A percentile compares a stretch with the other conserved stretches of the same genome.
These are phyloP conservation scores for Heterobasidion parviporum DNA, from an alignment of 1,284 basidiomycete species.

Conservation along the genomic window DNA sequence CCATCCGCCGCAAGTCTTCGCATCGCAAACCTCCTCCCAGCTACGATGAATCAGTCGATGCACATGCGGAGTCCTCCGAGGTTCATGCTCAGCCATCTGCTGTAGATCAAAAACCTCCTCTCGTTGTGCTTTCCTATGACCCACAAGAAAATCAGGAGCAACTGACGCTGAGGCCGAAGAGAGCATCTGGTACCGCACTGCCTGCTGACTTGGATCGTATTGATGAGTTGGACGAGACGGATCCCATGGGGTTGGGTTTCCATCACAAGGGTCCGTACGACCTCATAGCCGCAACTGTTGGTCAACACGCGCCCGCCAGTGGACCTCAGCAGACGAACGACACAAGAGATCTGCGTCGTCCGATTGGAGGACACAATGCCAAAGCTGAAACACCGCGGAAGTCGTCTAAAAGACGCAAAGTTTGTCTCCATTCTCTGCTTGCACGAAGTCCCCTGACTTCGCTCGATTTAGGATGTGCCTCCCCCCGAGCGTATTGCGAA, in stretches of 20 bases:
- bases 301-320: conserved; percentile 1
- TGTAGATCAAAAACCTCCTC: background rate
- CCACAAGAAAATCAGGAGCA: background rate
- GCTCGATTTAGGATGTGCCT: background rate
- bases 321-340: conserved; percentile 4
- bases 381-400: background rate
- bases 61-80: background rate
- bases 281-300: conserved; percentile 25
- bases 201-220: conserved; percentile 52
- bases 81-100: background rate
- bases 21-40: conserved; percentile 1
- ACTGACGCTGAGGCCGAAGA: background rate
- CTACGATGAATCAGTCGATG: conserved; percentile 1
- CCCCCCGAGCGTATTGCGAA: background rate
- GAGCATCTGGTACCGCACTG: conserved; percentile 13
- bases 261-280: conserved; percentile 70
- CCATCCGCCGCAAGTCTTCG: background rate
- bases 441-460: background rate
- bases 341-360: conserved; percentile 2
- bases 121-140: background rate
- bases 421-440: conserved; percentile 1
- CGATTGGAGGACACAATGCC: background rate
- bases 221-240: conserved; percentile 67
- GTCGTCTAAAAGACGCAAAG: conserved; percentile 4
- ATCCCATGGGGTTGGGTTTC: conserved; percentile 48